These are phyloP conservation scores for Rhodotorula glutinis DNA, from an alignment of 1,284 basidiomycete species.

Conservation along the genomic window DNA sequence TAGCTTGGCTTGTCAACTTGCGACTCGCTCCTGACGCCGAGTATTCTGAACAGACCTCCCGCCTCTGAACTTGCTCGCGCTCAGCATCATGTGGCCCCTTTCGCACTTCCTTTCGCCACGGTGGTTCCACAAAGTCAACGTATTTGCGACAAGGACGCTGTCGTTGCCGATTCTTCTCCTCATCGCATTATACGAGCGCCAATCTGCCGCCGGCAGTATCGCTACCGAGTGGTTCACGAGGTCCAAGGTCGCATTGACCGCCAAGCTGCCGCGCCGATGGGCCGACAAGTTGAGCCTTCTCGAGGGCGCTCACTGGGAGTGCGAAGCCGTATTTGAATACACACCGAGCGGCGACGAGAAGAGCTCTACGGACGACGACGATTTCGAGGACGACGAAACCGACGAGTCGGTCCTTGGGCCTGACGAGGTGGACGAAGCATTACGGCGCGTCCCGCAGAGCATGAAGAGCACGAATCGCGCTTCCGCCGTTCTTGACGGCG, in stretches of 20 bases:
- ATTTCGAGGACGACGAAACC: not conserved
- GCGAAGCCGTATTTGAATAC: conserved; percentile 41
- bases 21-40: not conserved
- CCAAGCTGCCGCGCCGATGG: conserved; percentile 23
- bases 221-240: conserved; percentile 10
- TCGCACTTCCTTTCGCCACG: conserved; percentile 39
- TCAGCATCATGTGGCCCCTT: conserved; percentile 40
- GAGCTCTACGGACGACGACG: conserved; percentile 18
- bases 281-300: conserved; percentile 32
- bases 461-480: conserved; percentile 20
- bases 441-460: conserved; percentile 1
- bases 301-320: conserved; percentile 42
- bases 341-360: conserved; percentile 32
- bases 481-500: conserved; percentile 17
- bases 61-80: conserved; percentile 42
- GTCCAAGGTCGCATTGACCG: conserved; percentile 11
- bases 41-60: conserved; percentile 31
- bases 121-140: conserved; percentile 41
- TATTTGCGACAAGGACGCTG: conserved; percentile 47
- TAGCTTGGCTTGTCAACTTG: not conserved
- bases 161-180: conserved; percentile 72
- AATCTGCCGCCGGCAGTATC: conserved; percentile 14
- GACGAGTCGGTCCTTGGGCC: conserved; percentile 10
- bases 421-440: conserved; percentile 31
- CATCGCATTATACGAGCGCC: conserved; percentile 76